phyloP scores from a whole-genome alignment of 1,284 basidiomycete species.

The Phellopilus nigrolimitatus region DNA sequence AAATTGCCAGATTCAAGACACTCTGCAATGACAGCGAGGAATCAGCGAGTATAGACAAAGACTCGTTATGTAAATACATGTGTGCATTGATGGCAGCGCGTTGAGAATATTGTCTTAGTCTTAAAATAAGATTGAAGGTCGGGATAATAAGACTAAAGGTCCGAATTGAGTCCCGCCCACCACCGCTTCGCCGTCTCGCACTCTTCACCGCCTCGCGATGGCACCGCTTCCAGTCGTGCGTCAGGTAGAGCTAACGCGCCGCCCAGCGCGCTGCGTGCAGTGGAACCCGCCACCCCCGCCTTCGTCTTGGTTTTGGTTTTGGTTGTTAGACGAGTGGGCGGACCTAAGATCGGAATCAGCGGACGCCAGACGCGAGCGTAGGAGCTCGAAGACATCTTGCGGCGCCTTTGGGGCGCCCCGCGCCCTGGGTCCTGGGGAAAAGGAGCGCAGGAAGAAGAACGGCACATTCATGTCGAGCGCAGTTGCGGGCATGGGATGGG shows the following conservation, averaged over 20 bases:
- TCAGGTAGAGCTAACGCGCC: slow-evolving; percentile 60
- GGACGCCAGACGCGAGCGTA: slow-evolving; percentile 39
- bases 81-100: no score
- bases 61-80: no score
- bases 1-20: no score
- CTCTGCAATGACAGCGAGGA: no score
- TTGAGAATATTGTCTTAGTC: no score
- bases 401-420: slow-evolving; percentile 23
- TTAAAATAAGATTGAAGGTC: no score
- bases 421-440: slow-evolving; percentile 21
- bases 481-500: slow-evolving; percentile 23
- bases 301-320: background rate
- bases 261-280: slow-evolving; percentile 64
- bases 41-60: no score
- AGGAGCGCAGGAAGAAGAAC: slow-evolving; percentile 56
- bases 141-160: no score
- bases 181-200: slow-evolving; percentile 51
- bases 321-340: slow-evolving; percentile 27
- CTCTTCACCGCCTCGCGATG: slow-evolving; percentile 75
- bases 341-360: slow-evolving; percentile 30
- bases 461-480: slow-evolving; percentile 47
- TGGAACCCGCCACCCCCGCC: no score
- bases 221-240: slow-evolving; percentile 75
- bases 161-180: slow-evolving; percentile 26
- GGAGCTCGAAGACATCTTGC: slow-evolving; percentile 34